Evolutionary conservation across 83 land plant species (phyloP), one percentile per base, ranked within the genome.

Genomic region (Picea abies): DNA sequence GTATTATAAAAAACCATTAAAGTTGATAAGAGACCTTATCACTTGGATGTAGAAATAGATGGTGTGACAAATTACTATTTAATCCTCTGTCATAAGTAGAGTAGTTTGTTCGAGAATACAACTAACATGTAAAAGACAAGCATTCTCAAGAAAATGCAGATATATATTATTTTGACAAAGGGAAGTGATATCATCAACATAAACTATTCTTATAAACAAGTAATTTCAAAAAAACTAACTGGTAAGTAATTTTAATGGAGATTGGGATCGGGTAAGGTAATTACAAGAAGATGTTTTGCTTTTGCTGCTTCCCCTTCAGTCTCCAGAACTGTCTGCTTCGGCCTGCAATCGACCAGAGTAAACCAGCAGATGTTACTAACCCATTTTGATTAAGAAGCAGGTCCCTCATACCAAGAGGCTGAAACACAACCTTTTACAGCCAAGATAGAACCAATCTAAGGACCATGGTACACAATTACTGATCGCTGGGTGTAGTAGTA

Each of bases 281-380:
- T 81, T 89, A 94, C 98, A 81, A 91, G 88, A 58, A 52, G 67
- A 85, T 87, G 80, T 81, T 96, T 98, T 72, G 92, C 84, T 76
- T 92, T 97, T 49, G 95, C 91, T 70, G 91, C 90, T 79, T 94
- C 99, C 14, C 89, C 99, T 86, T 98, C 97, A 76, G 99, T 90
- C 81, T 98, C 99, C 83, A 98, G 82, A 58, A 98, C 88, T 61
- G 99, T 98, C 80, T 93, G 97, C 89, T 91, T 96, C n/a, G 99
- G 99, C 82, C 99, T 95, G 80, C 63, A 70, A 56, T 56, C 77
- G 44, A 20, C 4, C 16, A 73, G 17, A 9, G 4, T 73, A 73
- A 52, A 23, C 47, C n/a, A 73, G 29, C 23, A 44, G 0, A 73
- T 9, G 47, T 44, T 73, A 37, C n/a, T 52, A 11, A 8, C n/a